Percentiles rank a stretch among this genome's conserved stretches.
Conservation (phyloP, 345 rosid species). For the Citrus australasica region DNA sequence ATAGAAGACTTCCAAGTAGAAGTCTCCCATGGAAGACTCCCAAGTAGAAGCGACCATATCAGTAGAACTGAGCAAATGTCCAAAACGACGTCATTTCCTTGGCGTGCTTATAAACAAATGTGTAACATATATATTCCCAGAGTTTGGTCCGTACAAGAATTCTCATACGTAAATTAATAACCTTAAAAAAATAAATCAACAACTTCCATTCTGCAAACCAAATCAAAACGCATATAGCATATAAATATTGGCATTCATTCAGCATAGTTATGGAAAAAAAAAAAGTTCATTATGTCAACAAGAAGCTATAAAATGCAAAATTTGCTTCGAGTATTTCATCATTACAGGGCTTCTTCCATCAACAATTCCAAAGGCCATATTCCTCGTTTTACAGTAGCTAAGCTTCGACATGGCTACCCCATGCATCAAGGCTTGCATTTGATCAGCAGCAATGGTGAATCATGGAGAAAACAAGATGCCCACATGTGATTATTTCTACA, state of each 20-base stretch:
- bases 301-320: not conserved
- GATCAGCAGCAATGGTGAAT: not conserved
- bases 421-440: conserved; percentile 20
- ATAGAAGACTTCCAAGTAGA: too few relatives aligned
- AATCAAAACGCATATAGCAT: not conserved
- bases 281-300: not conserved
- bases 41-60: too few relatives aligned
- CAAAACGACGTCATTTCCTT: conserved; percentile 11
- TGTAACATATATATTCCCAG: not conserved
- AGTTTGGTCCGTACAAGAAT: not conserved
- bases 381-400: not conserved
- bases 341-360: not conserved
- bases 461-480: conserved; percentile 1
- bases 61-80: too few relatives aligned
- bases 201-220: not conserved
- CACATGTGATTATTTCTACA: not conserved
- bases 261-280: too few relatives aligned
- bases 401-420: conserved; percentile 11
- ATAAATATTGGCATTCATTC: not conserved
- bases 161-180: not conserved
- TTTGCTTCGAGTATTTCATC: not conserved
- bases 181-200: not conserved
- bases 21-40: too few relatives aligned
- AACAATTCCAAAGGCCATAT: not conserved
- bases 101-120: conserved; percentile 7